Evolutionary conservation across 441 rosid genomes (phyloP).

Genomic region (Erysimum cheiri): DNA sequence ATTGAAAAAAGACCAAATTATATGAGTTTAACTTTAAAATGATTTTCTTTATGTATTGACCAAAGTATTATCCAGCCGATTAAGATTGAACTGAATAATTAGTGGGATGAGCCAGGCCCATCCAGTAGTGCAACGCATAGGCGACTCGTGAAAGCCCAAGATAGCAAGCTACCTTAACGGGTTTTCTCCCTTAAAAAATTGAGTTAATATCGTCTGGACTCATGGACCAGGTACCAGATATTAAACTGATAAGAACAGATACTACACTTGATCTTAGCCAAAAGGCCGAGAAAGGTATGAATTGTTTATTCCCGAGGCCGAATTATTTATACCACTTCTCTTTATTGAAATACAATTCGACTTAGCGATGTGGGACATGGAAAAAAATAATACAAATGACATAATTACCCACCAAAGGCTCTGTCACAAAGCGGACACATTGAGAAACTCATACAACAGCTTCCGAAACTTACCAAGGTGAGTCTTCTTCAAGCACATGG

Average conservation of each 20-base stretch:
- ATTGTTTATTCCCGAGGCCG: accelerated
- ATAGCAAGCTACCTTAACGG: slow-evolving; percentile 39
- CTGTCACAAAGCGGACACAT: slow-evolving; percentile 35
- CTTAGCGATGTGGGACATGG: slow-evolving; percentile 23
- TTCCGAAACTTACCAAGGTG: slow-evolving; percentile 45
- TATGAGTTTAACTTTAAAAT: too few relatives aligned
- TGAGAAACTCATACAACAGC: slow-evolving; percentile 42
- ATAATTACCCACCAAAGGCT: not conserved
- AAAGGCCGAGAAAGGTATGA: slow-evolving; percentile 81
- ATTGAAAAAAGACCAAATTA: too few relatives aligned
- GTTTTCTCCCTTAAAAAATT: slow-evolving; percentile 33
- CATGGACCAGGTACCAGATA: slow-evolving; percentile 67
- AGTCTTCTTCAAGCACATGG: slow-evolving; percentile 41
- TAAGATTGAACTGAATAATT: not conserved
- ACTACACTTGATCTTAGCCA: slow-evolving; percentile 99
- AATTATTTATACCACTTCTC: not conserved
- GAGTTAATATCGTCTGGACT: slow-evolving; percentile 49
- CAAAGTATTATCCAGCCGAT: not conserved
- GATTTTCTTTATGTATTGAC: slow-evolving; percentile 5
- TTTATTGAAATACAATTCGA: not conserved
- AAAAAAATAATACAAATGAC: not conserved
- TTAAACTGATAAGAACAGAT: slow-evolving; percentile 91
- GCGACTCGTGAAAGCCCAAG: slow-evolving; percentile 25
- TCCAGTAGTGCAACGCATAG: slow-evolving; percentile 38
- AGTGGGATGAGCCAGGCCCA: slow-evolving; percentile 39